These are phyloP conservation scores for Canavalia gladiata DNA, from an alignment of 306 rosid genomes.

Conservation along the genomic window DNA sequence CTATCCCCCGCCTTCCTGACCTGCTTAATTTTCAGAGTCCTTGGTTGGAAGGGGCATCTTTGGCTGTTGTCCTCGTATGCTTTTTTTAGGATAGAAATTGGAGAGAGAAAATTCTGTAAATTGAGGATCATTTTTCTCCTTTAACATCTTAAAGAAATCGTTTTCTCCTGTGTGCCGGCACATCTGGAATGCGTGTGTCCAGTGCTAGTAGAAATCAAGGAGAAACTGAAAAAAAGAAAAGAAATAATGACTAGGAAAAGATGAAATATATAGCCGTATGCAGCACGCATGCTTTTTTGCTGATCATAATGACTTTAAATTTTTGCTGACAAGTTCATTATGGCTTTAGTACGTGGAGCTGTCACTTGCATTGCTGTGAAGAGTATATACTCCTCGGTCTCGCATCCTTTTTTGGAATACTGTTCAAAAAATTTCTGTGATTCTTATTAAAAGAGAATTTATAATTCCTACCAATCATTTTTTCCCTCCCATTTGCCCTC, in stretches of 20 bases:
- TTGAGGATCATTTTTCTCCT: conserved; percentile 56
- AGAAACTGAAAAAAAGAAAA: conserved; percentile 16
- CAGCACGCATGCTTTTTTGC: conserved; percentile 32
- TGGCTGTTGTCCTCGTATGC: conserved; percentile 47
- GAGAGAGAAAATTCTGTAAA: conserved; percentile 65
- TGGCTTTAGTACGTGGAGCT: neutral
- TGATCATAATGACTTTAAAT: conserved; percentile 24
- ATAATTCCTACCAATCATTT: too few relatives aligned
- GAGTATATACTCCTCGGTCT: neutral
- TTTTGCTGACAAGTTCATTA: conserved; percentile 17
- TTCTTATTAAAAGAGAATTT: too few relatives aligned
- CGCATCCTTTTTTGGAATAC: too few relatives aligned
- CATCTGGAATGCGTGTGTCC: conserved; percentile 58
- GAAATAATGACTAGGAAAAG: conserved; percentile 34
- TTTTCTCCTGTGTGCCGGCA: conserved; percentile 62
- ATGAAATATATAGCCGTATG: conserved; percentile 33
- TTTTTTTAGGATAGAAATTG: conserved; percentile 58
- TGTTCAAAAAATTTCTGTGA: too few relatives aligned
- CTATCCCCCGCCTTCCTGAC: conserved; percentile 49
- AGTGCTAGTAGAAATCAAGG: conserved; percentile 56
- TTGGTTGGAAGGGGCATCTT: conserved; percentile 44
- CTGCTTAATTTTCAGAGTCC: conserved; percentile 47
- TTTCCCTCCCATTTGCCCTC: too few relatives aligned
- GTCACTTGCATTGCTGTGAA: neutral
- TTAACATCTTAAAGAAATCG: conserved; percentile 43